These are phyloP conservation scores for Terana coerulea DNA, from an alignment of 768 basidiomycete species.

Conservation along the genomic window DNA sequence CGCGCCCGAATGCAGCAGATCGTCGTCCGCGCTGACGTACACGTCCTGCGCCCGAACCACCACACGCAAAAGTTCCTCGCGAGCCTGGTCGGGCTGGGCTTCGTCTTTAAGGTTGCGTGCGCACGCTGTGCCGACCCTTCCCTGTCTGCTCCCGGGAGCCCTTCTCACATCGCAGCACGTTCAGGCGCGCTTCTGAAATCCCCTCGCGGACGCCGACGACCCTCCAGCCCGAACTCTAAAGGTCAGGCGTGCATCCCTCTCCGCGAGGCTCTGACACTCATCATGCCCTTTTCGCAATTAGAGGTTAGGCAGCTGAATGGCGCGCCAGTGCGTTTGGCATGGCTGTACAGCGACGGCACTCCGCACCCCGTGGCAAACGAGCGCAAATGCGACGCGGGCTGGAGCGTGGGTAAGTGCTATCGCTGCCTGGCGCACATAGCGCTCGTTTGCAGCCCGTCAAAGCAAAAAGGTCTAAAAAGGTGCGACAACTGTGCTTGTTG, in stretches of 20 bases:
- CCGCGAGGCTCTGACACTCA: too few relatives aligned
- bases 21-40: background rate
- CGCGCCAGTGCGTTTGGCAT: too few relatives aligned
- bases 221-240: background rate
- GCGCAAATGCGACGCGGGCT: constrained; percentile 1
- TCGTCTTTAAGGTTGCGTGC: background rate
- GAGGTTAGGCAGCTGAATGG: too few relatives aligned
- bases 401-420: background rate
- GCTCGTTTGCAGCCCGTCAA: too few relatives aligned
- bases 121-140: background rate
- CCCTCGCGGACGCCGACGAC: background rate
- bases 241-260: constrained; percentile 3
- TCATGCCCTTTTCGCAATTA: too few relatives aligned
- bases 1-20: background rate
- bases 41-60: background rate
- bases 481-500: too few relatives aligned
- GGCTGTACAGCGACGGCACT: too few relatives aligned
- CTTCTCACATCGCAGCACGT: background rate
- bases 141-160: background rate
- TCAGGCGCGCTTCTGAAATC: background rate
- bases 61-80: background rate
- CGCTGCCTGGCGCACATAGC: too few relatives aligned
- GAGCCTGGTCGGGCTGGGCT: background rate
- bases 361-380: constrained; percentile 5
- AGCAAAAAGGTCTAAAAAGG: too few relatives aligned